phyloP scores from a whole-genome alignment of 179 eudicot genomes.

The Beta lomatogona region DNA sequence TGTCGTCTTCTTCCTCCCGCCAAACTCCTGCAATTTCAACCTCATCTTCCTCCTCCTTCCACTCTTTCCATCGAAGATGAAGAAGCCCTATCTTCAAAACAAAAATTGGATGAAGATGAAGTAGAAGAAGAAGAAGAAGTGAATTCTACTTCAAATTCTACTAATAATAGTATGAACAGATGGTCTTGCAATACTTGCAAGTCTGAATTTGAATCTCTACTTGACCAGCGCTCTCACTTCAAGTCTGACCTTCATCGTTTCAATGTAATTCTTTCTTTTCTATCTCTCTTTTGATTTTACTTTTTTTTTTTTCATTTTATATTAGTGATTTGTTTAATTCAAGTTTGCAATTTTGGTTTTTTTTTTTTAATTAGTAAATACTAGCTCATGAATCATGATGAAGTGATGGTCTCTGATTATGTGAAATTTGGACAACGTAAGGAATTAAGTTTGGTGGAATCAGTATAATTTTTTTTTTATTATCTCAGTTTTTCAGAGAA shows the following conservation, averaged over 20 bases:
- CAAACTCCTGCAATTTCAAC: slow-evolving; percentile 17
- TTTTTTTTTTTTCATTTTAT: not conserved
- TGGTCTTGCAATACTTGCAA: slow-evolving; percentile 82
- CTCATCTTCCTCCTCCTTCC: slow-evolving; percentile 1
- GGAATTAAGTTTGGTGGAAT: not conserved
- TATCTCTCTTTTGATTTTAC: not conserved
- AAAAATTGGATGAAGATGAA: too few relatives aligned
- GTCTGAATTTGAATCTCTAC: slow-evolving; percentile 71
- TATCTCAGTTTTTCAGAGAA: too few relatives aligned
- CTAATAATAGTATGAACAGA: slow-evolving; percentile 30
- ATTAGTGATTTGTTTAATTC: not conserved
- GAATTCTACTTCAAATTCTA: not conserved
- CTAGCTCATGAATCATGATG: not conserved
- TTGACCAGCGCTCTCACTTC: slow-evolving; percentile 82
- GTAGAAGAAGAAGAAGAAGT: not conserved
- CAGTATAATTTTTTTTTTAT: too few relatives aligned
- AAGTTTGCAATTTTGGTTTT: not conserved
- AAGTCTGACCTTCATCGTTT: slow-evolving; percentile 90
- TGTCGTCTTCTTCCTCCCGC: slow-evolving; percentile 55
- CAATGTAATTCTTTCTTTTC: slow-evolving; percentile 45
- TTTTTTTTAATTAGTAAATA: not conserved
- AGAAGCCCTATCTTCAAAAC: slow-evolving; percentile 28
- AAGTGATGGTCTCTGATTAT: not conserved
- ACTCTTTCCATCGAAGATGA: not conserved
- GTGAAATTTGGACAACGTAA: not conserved